Conservation (phyloP, 2,329 filamentous ascomycete genomes). For the Clonostachys chloroleuca region DNA sequence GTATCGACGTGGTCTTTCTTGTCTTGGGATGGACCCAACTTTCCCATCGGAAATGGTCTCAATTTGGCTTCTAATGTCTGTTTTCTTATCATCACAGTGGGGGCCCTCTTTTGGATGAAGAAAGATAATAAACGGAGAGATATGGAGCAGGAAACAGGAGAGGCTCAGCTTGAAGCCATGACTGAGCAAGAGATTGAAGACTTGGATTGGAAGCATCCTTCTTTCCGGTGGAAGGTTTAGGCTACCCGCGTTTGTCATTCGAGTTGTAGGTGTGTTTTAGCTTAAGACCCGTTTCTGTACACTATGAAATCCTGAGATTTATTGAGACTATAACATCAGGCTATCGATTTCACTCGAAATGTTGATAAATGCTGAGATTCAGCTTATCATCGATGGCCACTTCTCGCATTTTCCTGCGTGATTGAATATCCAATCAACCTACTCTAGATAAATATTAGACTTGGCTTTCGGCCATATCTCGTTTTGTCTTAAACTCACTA, state of each 20-base stretch:
- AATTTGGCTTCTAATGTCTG: slow-evolving; percentile 55
- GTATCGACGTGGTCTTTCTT: slow-evolving; percentile 64
- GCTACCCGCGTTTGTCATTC: not conserved
- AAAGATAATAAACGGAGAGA: slow-evolving; percentile 47
- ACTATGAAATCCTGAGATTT: no score
- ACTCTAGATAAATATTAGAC: no score
- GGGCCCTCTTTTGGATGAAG: slow-evolving; percentile 56
- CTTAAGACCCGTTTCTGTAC: no score
- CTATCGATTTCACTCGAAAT: no score
- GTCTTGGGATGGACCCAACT: slow-evolving; percentile 59
- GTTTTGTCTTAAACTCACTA: no score
- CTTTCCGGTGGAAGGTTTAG: slow-evolving; percentile 48
- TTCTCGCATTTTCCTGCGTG: no score
- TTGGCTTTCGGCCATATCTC: no score
- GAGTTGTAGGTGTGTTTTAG: no score
- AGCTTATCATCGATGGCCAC: no score
- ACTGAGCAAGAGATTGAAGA: slow-evolving; percentile 49
- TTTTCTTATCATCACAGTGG: slow-evolving; percentile 43
- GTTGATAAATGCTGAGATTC: no score
- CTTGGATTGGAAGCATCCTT: slow-evolving; percentile 64
- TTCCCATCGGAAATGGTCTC: slow-evolving; percentile 66
- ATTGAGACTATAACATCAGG: no score
- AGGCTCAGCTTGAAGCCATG: slow-evolving; percentile 50
- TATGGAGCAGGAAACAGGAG: slow-evolving; percentile 21
- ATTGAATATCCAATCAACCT: no score